phyloP scores from a whole-genome alignment of 139 green algal species.

The Chlorella ohadii region DNA sequence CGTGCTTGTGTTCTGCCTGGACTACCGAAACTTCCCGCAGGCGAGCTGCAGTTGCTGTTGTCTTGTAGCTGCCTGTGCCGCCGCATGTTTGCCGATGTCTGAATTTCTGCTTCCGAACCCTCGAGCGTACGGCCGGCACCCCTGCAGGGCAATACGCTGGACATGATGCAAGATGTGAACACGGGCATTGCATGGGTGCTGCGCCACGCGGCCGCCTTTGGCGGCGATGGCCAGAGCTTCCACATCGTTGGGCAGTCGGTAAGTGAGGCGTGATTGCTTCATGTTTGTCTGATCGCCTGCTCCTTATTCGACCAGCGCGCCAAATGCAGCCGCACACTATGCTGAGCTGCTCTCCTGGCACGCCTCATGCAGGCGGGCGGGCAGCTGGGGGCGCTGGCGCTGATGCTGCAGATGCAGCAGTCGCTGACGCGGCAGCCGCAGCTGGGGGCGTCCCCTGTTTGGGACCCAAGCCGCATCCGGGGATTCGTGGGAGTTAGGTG shows the following conservation, averaged over 20 bases:
- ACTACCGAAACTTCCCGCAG: conserved; percentile 93
- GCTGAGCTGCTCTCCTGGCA: too few species aligned
- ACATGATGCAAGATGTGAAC: conserved; percentile 96
- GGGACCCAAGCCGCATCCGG: conserved; percentile 55
- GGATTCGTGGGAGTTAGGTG: conserved; percentile 61
- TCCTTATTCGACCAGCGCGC: too few species aligned
- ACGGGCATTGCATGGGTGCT: conserved; percentile 90
- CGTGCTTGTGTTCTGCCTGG: conserved; percentile 88
- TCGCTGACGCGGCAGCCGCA: not conserved
- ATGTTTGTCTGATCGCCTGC: too few species aligned
- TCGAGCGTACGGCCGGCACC: too few species aligned
- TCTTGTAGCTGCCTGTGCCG: too few species aligned
- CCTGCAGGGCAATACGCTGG: conserved; percentile 74
- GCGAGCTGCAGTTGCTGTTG: not conserved
- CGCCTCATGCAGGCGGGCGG: conserved; percentile 65
- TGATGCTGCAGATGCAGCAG: conserved; percentile 61
- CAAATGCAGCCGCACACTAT: too few species aligned
- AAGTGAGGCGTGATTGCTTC: too few species aligned
- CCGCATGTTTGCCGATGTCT: too few species aligned
- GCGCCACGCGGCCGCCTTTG: conserved; percentile 63
- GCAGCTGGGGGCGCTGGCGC: conserved; percentile 79
- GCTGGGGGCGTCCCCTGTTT: conserved; percentile 49
- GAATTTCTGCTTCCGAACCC: too few species aligned
- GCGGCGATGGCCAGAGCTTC: conserved; percentile 78
- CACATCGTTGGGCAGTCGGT: conserved; percentile 86